These are phyloP conservation scores for Aureobasidium sp. DNA, from an alignment of 2,329 filamentous ascomycete species.

Conservation along the genomic window DNA sequence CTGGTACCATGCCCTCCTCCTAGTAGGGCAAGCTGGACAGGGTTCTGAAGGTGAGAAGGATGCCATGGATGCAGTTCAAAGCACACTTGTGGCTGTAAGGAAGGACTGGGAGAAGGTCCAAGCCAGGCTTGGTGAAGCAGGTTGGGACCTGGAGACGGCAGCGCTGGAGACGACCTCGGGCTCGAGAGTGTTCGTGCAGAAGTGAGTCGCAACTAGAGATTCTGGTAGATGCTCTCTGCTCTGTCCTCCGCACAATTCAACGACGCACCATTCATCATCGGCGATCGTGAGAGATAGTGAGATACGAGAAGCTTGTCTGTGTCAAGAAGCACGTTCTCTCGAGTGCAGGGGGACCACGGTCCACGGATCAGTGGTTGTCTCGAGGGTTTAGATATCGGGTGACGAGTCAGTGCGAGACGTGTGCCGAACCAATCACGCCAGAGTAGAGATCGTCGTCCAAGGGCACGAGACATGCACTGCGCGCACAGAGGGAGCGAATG, in stretches of 20 bases:
- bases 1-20: constrained; percentile 53
- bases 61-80: constrained; percentile 6
- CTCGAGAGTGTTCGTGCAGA: constrained; percentile 20
- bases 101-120: constrained; percentile 6
- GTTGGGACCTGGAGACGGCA: constrained; percentile 59
- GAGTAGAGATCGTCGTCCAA: background rate
- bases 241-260: too few relatives aligned
- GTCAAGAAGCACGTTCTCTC: background rate
- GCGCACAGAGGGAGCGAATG: background rate
- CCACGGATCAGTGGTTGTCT: constrained; percentile 9
- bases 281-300: background rate
- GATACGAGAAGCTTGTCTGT: constrained; percentile 10
- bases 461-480: background rate
- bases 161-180: constrained; percentile 60
- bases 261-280: background rate
- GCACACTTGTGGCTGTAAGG: constrained; percentile 7
- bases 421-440: constrained; percentile 9
- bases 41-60: constrained; percentile 18
- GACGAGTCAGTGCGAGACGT: constrained; percentile 3
- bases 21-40: constrained; percentile 27
- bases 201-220: background rate
- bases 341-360: background rate
- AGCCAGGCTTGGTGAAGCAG: constrained; percentile 35
- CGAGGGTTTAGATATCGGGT: constrained; percentile 2
- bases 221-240: background rate